Evolutionary conservation across 164 flowering plant genomes (phyloP), one percentile per base, ranked within the genome.

Genomic region (Umbellularia californica): DNA sequence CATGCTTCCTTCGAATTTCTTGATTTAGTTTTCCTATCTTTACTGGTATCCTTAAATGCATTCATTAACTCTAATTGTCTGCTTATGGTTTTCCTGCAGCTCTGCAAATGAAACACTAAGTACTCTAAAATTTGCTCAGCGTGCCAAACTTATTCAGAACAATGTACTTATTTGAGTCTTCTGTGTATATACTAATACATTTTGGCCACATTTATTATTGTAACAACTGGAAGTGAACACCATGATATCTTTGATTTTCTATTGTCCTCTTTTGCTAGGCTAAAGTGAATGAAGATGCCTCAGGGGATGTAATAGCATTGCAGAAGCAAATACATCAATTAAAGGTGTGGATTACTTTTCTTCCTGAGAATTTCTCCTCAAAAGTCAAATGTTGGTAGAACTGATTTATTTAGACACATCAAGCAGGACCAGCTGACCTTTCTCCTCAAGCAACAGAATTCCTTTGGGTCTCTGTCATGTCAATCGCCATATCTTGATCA

Each of bases 91-190:
- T 80, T 41, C 55, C 33, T 84, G 88, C 90, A 94, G 98, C 77
- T 85, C 90, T 75, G 90, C 90, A 55, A 83, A 78, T 84, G 98
- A 94, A 84, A 92, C 97, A 2, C 77, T 94, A 65, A 94, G 95
- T 82, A 90, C 98, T 78, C 75, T 92, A 74, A 94, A 94, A 82
- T 94, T 94, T 86, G 93, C 97, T 19, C 95, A 90, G 82, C 92
- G 98, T 63, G 97, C 95, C 72, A 94, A 94, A 80, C 93, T 92
- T 72, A 92, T 94, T 72, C 97, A 88, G 77, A 94, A 94, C 83
- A 90, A 94, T 85, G 98, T 92, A 89, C 62, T 64, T 79, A 67
- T 66, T 67, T 79, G 68, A 3, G 65, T 51, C 3, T 14, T 64
- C 55, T 41, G 24, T 69, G 71, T n/a, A 58, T 69, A 69, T 35